Percentiles rank a stretch among this genome's conserved stretches.
Evolutionary conservation across 768 basidiomycete genomes (phyloP).

Genomic region (Postia placenta): DNA sequence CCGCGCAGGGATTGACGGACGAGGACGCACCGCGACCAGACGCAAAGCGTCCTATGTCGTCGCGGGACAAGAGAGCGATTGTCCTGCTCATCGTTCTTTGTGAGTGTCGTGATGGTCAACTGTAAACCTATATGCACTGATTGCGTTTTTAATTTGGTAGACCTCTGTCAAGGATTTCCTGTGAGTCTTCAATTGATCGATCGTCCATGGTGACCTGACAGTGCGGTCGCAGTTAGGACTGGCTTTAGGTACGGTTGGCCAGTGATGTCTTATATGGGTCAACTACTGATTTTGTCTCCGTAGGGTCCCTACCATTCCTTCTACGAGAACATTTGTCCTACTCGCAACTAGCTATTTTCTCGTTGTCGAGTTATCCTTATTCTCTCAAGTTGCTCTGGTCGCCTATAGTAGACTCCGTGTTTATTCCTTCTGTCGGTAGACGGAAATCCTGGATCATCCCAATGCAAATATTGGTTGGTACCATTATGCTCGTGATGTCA

Average conservation of each 20-base stretch:
- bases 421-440: constrained; percentile 76
- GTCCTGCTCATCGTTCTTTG: constrained; percentile 81
- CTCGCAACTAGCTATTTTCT: constrained; percentile 92
- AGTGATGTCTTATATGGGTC: neutral
- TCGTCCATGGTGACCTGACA: neutral
- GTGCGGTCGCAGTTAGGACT: constrained; percentile 59
- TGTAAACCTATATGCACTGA: constrained; percentile 9
- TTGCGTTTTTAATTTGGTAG: constrained; percentile 28
- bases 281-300: constrained; percentile 2
- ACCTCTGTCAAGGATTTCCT: constrained; percentile 44
- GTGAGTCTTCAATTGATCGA: constrained; percentile 11
- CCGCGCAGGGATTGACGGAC: constrained; percentile 34
- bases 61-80: constrained; percentile 81
- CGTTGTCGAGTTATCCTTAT: constrained; percentile 90
- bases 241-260: constrained; percentile 61
- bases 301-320: constrained; percentile 95
- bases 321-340: constrained; percentile 94
- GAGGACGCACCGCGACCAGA: constrained; percentile 27
- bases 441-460: constrained; percentile 99
- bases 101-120: constrained; percentile 36
- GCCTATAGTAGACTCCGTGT: constrained; percentile 92
- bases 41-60: constrained; percentile 47
- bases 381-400: constrained; percentile 97
- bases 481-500: constrained; percentile 75
- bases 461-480: constrained; percentile 88